These are phyloP conservation scores for Aspergillus campestris DNA, from an alignment of 495 filamentous ascomycete species.

Conservation along the genomic window DNA sequence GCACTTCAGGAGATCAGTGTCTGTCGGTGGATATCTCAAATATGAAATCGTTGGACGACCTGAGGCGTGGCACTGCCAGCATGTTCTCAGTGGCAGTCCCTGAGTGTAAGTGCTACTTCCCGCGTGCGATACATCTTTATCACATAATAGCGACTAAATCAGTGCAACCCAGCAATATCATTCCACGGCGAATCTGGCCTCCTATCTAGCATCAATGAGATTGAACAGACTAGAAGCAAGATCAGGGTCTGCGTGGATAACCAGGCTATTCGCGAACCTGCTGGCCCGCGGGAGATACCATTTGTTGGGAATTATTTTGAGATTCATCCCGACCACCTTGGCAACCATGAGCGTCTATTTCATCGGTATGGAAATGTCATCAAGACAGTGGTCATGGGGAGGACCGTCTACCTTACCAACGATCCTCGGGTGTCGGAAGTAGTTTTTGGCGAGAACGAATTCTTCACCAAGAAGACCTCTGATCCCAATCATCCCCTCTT, in stretches of 20 bases:
- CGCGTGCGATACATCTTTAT: no score
- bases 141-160: no score
- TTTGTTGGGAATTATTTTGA: conserved; percentile 44
- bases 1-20: no score
- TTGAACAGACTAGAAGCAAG: no score
- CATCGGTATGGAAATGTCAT: conserved; percentile 43
- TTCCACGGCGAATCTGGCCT: no score
- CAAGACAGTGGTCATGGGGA: conserved; percentile 47
- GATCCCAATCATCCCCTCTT: conserved; percentile 40
- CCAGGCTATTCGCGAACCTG: conserved; percentile 28
- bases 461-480: conserved; percentile 43
- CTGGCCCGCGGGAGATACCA: conserved; percentile 41
- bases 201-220: no score
- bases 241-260: conserved; percentile 17
- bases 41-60: no score
- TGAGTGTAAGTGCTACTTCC: no score
- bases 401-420: conserved; percentile 40
- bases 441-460: conserved; percentile 36
- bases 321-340: conserved; percentile 48
- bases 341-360: conserved; percentile 49
- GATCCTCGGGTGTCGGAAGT: conserved; percentile 32
- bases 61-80: no score
- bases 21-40: no score
- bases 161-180: no score
- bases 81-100: no score